A percentile compares a stretch with the other conserved stretches of the same genome.
phyloP scores from a whole-genome alignment of 352 stramenopile species.

The Phytopythium kandeliae region DNA sequence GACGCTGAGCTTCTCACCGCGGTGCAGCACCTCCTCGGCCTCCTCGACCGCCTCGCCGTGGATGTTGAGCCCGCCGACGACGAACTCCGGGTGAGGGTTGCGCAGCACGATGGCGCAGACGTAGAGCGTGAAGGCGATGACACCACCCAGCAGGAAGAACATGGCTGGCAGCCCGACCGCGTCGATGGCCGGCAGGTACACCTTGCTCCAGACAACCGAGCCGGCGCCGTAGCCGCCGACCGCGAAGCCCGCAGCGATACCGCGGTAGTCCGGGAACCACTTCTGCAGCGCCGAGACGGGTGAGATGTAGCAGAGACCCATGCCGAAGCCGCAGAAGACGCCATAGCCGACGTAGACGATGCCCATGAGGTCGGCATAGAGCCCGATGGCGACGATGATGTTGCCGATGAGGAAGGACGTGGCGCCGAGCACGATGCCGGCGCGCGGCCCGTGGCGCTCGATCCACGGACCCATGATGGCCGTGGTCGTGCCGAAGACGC shows the following conservation, averaged over 20 bases:
- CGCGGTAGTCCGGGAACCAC: conserved; percentile 76
- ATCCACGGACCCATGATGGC: conserved; percentile 68
- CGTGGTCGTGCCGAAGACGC: conserved; percentile 50
- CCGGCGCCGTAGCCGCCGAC: conserved; percentile 58
- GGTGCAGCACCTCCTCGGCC: conserved; percentile 22
- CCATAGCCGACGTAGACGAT: conserved; percentile 67
- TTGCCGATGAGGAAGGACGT: conserved; percentile 46
- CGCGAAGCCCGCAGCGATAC: conserved; percentile 60
- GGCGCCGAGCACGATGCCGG: conserved; percentile 38
- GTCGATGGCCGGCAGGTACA: conserved; percentile 51
- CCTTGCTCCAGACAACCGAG: conserved; percentile 61
- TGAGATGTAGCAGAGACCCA: conserved; percentile 71
- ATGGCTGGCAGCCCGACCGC: conserved; percentile 33
- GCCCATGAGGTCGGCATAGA: conserved; percentile 40
- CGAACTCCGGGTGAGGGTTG: conserved; percentile 41
- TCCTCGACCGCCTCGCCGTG: conserved; percentile 41
- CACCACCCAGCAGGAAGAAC: conserved; percentile 41
- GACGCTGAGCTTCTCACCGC: conserved; percentile 34
- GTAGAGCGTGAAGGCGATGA: conserved; percentile 34
- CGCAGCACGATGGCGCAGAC: conserved; percentile 38
- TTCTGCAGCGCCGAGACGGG: conserved; percentile 70
- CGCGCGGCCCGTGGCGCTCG: conserved; percentile 51
- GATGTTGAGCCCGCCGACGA: conserved; percentile 47
- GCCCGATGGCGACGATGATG: conserved; percentile 40
- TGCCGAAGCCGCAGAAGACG: conserved; percentile 53